Conservation (phyloP, 768 basidiomycete species). For the Mycena vitilis region DNA sequence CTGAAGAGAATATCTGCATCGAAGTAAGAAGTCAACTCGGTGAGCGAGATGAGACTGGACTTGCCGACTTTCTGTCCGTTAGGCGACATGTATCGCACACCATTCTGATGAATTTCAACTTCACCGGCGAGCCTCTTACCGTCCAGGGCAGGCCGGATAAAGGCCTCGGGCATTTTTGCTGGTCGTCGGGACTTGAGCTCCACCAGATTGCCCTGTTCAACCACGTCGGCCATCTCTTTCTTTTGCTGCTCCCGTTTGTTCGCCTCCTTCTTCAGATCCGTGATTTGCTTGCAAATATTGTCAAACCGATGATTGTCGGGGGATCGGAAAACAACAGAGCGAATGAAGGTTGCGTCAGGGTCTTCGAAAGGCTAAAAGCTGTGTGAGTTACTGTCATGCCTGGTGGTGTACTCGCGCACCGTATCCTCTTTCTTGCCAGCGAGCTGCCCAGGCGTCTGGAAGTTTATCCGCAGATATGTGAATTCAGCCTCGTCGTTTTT, state of each 20-base stretch:
- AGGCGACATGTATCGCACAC: constrained; percentile 90
- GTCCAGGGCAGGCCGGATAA: constrained; percentile 92
- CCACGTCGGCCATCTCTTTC: constrained; percentile 98
- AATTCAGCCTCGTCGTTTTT: constrained; percentile 97
- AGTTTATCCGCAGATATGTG: constrained; percentile 95
- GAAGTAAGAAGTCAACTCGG: neutral
- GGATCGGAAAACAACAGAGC: constrained; percentile 94
- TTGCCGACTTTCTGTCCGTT: constrained; percentile 92
- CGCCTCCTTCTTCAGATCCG: constrained; percentile 94
- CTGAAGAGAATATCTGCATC: constrained; percentile 88
- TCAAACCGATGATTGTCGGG: constrained; percentile 91
- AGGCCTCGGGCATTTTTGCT: constrained; percentile 88
- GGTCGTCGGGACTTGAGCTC: constrained; percentile 93
- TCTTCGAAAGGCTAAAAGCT: constrained; percentile 88
- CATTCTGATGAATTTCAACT: constrained; percentile 98
- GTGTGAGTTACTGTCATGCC: neutral
- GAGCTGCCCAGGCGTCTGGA: constrained; percentile 97
- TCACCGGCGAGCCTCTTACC: constrained; percentile 97
- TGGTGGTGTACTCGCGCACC: constrained; percentile 52
- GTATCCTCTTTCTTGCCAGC: constrained; percentile 99
- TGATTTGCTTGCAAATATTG: constrained; percentile 90
- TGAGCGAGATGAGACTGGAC: constrained; percentile 42
- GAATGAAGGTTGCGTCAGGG: constrained; percentile 95
- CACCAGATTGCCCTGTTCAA: constrained; percentile 91
- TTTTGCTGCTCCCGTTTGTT: constrained; percentile 98